These are phyloP conservation scores for Neurospora pannonica DNA, from an alignment of 495 filamentous ascomycete species.

Conservation along the genomic window DNA sequence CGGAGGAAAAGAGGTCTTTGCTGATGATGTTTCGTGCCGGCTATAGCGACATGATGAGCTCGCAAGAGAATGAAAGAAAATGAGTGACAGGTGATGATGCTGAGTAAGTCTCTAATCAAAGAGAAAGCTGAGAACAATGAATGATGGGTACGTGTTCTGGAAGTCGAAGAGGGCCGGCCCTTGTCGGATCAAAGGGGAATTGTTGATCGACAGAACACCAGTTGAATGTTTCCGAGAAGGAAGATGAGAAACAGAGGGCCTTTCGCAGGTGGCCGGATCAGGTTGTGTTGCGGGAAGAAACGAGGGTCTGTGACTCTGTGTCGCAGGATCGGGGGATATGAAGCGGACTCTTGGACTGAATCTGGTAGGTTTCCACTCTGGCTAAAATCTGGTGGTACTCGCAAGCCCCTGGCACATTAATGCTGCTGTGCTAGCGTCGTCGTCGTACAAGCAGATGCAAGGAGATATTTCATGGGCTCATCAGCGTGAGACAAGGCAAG, in stretches of 20 bases:
- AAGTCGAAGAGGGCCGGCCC: constrained; percentile 24
- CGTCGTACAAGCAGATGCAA: not conserved
- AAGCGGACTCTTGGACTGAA: constrained; percentile 6
- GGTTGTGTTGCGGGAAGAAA: not conserved
- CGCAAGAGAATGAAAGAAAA: not conserved
- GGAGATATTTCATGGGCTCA: not conserved
- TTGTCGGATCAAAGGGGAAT: constrained; percentile 7
- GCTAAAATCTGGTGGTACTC: constrained; percentile 10
- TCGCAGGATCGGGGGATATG: constrained; percentile 23
- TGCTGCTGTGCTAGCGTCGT: constrained; percentile 1
- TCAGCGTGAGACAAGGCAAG: not conserved
- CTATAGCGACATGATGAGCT: constrained; percentile 20
- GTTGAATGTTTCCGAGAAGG: constrained; percentile 12
- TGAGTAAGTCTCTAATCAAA: not conserved
- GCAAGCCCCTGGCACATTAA: constrained; percentile 15
- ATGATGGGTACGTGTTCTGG: constrained; percentile 4
- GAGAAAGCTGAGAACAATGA: not conserved
- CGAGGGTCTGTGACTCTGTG: constrained; percentile 12
- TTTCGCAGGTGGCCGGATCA: not conserved
- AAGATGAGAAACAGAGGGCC: constrained; percentile 9
- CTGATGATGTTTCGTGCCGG: not conserved
- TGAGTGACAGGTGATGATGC: constrained; percentile 1
- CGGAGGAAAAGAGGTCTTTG: not conserved
- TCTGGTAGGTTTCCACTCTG: constrained; percentile 2
- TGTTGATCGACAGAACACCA: constrained; percentile 22